These are phyloP conservation scores for Ophiocordyceps camponoti-saundersi DNA, from an alignment of 2,329 filamentous ascomycete genomes.

Conservation along the genomic window DNA sequence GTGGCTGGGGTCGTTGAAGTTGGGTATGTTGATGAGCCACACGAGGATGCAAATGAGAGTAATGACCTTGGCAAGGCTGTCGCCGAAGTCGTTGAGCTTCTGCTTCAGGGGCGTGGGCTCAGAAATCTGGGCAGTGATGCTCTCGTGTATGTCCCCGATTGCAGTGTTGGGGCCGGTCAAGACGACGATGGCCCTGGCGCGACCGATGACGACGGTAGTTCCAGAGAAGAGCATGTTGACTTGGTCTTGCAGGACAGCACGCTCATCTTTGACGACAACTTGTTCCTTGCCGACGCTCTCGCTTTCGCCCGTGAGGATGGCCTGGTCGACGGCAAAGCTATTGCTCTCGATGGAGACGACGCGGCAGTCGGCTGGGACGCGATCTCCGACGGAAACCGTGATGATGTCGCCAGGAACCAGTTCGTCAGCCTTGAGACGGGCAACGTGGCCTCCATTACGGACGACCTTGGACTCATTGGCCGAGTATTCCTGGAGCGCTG, in stretches of 20 bases:
- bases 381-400: conserved; percentile 74
- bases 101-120: conserved; percentile 95
- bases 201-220: conserved; percentile 88
- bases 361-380: conserved; percentile 88
- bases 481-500: conserved; percentile 95
- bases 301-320: conserved; percentile 91
- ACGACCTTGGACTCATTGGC: conserved; percentile 93
- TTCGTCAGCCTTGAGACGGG: conserved; percentile 86
- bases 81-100: conserved; percentile 96
- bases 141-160: conserved; percentile 97
- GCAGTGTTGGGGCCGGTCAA: conserved; percentile 80
- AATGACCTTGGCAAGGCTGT: conserved; percentile 92
- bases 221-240: conserved; percentile 97
- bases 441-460: conserved; percentile 59
- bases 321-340: conserved; percentile 91
- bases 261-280: conserved; percentile 51
- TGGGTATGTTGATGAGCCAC: conserved; percentile 95
- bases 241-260: conserved; percentile 94
- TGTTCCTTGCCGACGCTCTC: conserved; percentile 84
- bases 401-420: conserved; percentile 90
- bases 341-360: conserved; percentile 87
- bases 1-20: conserved; percentile 90
- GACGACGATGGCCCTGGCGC: conserved; percentile 80
- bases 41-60: conserved; percentile 92
- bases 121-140: conserved; percentile 94